Base-by-base conservation (phyloP, 345 rosid genomes). In the Eucalyptus albens region DNA sequence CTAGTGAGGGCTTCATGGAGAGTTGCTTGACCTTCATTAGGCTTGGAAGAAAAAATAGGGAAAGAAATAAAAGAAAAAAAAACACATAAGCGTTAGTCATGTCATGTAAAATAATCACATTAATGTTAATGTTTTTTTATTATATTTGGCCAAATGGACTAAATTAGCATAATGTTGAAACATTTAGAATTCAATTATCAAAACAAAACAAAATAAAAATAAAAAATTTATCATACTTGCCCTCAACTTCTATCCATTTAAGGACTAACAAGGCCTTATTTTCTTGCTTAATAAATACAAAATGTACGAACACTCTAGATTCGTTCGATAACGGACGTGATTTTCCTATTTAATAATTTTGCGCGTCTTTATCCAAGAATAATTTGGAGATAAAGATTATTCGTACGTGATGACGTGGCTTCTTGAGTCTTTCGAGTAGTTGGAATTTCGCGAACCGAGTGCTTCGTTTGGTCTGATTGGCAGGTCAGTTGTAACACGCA, bases 11-110 rank as follows among this genome's bases (percentile, higher is more conserved):
- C 60, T 55, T 55, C 0, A 3, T 7, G 22, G 2, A 51, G 53
- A 51, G 55, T 51, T 10, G 11, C 12, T 45, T 0, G 49, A 45
- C 49, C 49, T 47, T 47, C 49, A 47, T 0, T 11, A 0, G 13
- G 12, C 49, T 47, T 47, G 4, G 12, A 47, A 47, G 49, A 56
- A 56, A 24, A 9, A 24, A 24, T 4, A 22, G 29, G 3, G 1
- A 56, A 56, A 0, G 29, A 56, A 56, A 56, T 1, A 56, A 56
- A 24, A 9, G 10, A 55, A 9, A 22, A 9, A 50, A 50, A 50
- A 56, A 56, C 3, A 56, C 29, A 4, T 56, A 5, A 21, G 1
- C 3, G 1, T 55, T 2, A 0, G 8, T 2, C 6, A 4, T 9
- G 27, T 9, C 4, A 4, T 21, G 12, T 22, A 24, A 56, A 3